Conservation (phyloP, 352 stramenopile genomes). For the Globisporangium uncinulatum region DNA sequence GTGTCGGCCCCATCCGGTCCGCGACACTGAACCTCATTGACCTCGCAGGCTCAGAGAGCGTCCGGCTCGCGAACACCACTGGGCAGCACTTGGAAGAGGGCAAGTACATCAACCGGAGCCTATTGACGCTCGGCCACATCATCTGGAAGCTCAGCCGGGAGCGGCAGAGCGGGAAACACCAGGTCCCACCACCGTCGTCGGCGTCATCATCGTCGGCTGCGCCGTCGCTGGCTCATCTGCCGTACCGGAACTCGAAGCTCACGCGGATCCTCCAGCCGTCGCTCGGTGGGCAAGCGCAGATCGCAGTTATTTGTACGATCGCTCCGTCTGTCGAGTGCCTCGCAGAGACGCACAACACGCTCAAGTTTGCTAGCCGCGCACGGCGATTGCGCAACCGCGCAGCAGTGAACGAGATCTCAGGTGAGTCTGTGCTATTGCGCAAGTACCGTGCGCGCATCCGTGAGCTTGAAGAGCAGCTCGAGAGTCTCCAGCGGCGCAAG, state of each 20-base stretch:
- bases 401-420: conserved; percentile 83
- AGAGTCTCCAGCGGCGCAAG: conserved; percentile 45
- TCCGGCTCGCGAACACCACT: conserved; percentile 73
- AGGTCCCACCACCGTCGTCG: background rate
- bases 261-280: conserved; percentile 97
- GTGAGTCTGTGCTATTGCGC: conserved; percentile 54
- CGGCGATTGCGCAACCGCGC: conserved; percentile 91
- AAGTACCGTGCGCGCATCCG: conserved; percentile 67
- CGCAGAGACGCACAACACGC: conserved; percentile 92
- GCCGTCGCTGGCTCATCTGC: conserved; percentile 67
- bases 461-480: conserved; percentile 60
- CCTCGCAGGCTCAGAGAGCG: conserved; percentile 85
- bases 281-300: conserved; percentile 93
- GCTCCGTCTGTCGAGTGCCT: conserved; percentile 92
- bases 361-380: conserved; percentile 94
- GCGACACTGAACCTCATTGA: conserved; percentile 90
- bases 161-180: conserved; percentile 18
- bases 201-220: too few relatives aligned
- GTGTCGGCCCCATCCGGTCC: conserved; percentile 36
- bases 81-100: conserved; percentile 80
- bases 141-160: conserved; percentile 90
- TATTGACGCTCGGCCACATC: conserved; percentile 92
- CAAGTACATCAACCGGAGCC: conserved; percentile 87
- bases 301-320: conserved; percentile 96
- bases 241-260: conserved; percentile 98